Evolutionary conservation across 805 yeast species (phyloP), one percentile per base, ranked within the genome.

Genomic region (Candida silvicultrix): DNA sequence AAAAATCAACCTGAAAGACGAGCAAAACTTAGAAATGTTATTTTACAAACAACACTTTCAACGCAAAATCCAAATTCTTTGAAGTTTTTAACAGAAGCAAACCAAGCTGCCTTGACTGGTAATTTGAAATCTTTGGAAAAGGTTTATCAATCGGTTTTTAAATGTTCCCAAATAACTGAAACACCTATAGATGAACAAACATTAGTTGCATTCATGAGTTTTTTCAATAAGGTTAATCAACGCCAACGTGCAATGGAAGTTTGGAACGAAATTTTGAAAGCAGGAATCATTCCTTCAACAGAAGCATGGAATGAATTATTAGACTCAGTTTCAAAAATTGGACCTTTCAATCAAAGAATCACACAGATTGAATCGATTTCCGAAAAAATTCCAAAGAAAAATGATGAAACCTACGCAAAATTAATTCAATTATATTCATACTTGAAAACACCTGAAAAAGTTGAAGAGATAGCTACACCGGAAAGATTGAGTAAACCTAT

Each of bases 221-320:
- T 70, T 36, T 78, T 65, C 56, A 67, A 68, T 45, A 64, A 60
- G 1, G 55, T 66, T 37, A 67, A 68, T 37, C 49, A 53, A 23
- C 63, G 68, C 16, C 60, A 60, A 15, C 64, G 63, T 34, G 73
- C 74, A 2, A 64, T 74, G 46, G 63, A 63, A 11, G 59, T 78
- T 1, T 83, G 86, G 78, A 76, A 74, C 48, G 67, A 64, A 38
- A 59, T 83, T 65, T 52, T 73, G 23, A 49, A 59, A 11, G 54
- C 59, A 7, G 74, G 72, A 19, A 56, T 69, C 16, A 49, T 49
- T 1, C 80, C 80, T n/a, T 60, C 73, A 5, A 53, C 70, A n/a
- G 52, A 61, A 0, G 60, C 80, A 2, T 85, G 89, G 89, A 80
- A 81, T 44, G 70, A 75, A 43, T 68, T 83, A 25, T 63, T 85